Evolutionary conservation across 108 stramenopile genomes (phyloP), one percentile per base, ranked within the genome.

Genomic region (Skeletonema menzelii): DNA sequence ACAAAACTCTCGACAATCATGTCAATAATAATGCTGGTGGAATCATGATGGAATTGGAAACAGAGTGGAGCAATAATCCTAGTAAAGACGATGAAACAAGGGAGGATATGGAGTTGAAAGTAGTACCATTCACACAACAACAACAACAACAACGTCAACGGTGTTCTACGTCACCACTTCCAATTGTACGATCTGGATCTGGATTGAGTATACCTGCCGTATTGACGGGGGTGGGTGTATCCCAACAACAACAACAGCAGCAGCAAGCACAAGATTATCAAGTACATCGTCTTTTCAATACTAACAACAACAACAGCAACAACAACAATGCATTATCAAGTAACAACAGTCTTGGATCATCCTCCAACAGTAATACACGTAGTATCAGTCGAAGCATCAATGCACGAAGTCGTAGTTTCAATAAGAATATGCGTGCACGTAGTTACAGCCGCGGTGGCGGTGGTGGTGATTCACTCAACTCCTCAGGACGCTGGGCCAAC

Each of bases 171-270:
- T 53, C 20, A 53, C 49, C 49, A 53, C 22, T 53, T 22, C 49
- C 49, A 31, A 35, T 35, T 34, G 31, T 35, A 60, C 59, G 59
- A 31, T 35, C 59, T 34, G 30, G 37, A 60, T 60, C 59, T 10
- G 20, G 27, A 22, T 35, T 35, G 8, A 60, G 40, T 42, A n/a
- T 42, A 15, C 40, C 40, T n/a, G 14, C 40, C 40, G 2, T 17
- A 2, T 31, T 15, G 19, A 26, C 15, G 59, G 30, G 17, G 59
- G 24, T 31, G 37, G 1, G 10, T 35, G 1, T 1, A 8, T 32
- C 31, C 31, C 31, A 32, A 32, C 31, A 32, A 32, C 31, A 32
- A 32, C 32, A 2, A 34, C 58, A 1, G 3, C 14, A 14, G 58
- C 34, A 1, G 3, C 14, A 14, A 26, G 17, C 19, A 7, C 59